Conservation (phyloP, 2,329 filamentous ascomycete genomes). For the Ophiobolus disseminans region DNA sequence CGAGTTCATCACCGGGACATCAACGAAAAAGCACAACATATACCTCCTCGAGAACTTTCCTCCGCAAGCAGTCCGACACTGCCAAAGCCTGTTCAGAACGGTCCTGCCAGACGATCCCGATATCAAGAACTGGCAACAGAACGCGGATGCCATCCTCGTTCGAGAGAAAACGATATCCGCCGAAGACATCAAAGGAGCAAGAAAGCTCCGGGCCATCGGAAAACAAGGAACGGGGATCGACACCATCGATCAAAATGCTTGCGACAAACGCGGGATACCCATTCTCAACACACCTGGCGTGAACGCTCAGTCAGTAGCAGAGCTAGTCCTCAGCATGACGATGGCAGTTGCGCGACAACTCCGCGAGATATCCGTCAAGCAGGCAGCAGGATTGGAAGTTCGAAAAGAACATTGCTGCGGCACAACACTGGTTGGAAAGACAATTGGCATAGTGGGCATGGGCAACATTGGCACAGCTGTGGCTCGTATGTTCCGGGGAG, state of each 20-base stretch:
- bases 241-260: constrained; percentile 52
- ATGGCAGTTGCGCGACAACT: constrained; percentile 40
- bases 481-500: constrained; percentile 29
- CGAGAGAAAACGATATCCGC: constrained; percentile 48
- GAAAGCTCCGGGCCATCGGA: constrained; percentile 52
- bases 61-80: constrained; percentile 45
- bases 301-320: constrained; percentile 54
- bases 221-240: constrained; percentile 60
- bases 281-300: constrained; percentile 59
- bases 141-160: constrained; percentile 52
- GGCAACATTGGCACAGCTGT: constrained; percentile 42
- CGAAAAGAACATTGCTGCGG: constrained; percentile 54
- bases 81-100: constrained; percentile 50
- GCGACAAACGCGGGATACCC: constrained; percentile 49
- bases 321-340: constrained; percentile 48
- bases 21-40: constrained; percentile 44
- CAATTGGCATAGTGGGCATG: constrained; percentile 57
- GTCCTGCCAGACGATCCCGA: constrained; percentile 47
- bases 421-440: constrained; percentile 51
- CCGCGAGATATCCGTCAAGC: constrained; percentile 29
- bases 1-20: background rate
- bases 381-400: constrained; percentile 43
- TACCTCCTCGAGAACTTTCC: constrained; percentile 53
- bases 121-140: constrained; percentile 50
- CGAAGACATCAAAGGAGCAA: constrained; percentile 48